phyloP scores from a whole-genome alignment of 2,329 filamentous ascomycete species.

The Aspergillus sp. region DNA sequence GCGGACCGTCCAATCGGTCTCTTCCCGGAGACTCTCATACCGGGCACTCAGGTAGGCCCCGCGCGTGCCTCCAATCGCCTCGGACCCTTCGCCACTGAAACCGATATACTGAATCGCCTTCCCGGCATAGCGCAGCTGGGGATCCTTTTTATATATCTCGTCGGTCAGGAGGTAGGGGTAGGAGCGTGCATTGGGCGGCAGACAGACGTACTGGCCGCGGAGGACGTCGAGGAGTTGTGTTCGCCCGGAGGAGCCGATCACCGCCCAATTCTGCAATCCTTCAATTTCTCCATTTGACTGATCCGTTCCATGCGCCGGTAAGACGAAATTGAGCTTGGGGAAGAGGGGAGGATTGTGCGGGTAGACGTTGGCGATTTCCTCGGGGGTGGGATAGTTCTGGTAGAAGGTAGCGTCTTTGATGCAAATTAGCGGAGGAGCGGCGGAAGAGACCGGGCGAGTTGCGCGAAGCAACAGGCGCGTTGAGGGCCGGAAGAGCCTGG shows the following conservation, averaged over 20 bases:
- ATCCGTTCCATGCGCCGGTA: constrained; percentile 53
- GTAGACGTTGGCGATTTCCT: constrained; percentile 32
- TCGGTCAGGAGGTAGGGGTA: constrained; percentile 74
- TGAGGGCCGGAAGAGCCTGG: background rate
- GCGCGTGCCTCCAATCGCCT: constrained; percentile 47
- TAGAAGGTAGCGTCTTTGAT: constrained; percentile 84
- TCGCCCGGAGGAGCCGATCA: constrained; percentile 77
- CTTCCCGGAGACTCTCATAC: constrained; percentile 84
- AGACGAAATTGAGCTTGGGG: constrained; percentile 64
- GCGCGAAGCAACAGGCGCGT: constrained; percentile 2
- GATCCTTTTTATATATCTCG: constrained; percentile 53
- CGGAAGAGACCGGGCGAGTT: constrained; percentile 17
- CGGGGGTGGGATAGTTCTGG: constrained; percentile 63
- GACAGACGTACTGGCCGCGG: constrained; percentile 70
- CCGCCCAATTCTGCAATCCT: constrained; percentile 68
- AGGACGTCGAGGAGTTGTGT: constrained; percentile 81
- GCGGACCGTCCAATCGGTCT: constrained; percentile 79
- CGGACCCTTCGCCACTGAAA: constrained; percentile 71
- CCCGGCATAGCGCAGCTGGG: constrained; percentile 56
- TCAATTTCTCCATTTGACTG: background rate
- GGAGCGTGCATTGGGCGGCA: constrained; percentile 71
- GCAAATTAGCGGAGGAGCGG: constrained; percentile 58
- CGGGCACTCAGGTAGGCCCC: constrained; percentile 83
- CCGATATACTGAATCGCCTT: constrained; percentile 85
- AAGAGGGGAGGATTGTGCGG: constrained; percentile 72